Conservation (phyloP, 2,329 filamentous ascomycete genomes). For the Grosmannia serpens region DNA sequence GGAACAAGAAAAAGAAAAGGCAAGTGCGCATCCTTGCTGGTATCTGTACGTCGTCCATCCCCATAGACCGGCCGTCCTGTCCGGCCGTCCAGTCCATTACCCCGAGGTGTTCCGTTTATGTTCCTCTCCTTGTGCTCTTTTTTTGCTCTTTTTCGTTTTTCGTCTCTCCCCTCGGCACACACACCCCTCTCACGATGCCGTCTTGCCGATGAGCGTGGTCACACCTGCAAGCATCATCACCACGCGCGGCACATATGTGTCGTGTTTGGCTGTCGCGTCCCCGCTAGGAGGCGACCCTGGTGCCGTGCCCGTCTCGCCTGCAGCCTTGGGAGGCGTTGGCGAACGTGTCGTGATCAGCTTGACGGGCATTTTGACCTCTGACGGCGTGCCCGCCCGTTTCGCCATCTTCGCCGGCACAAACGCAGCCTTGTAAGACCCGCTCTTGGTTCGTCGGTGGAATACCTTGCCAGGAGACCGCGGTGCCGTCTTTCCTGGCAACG, state of each 20-base stretch:
- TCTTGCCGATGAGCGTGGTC: slow-evolving; percentile 14
- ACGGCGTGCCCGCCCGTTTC: background rate
- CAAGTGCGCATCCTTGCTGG: background rate
- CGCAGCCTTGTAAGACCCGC: background rate
- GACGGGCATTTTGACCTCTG: background rate
- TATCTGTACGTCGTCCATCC: background rate
- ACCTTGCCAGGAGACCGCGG: background rate
- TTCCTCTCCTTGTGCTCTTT: background rate
- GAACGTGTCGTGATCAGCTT: background rate
- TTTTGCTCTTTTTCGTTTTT: background rate
- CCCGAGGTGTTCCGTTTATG: background rate
- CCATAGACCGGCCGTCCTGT: background rate
- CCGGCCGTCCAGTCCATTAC: background rate
- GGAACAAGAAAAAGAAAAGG: background rate
- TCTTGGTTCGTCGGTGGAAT: slow-evolving; percentile 2
- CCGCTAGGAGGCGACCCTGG: background rate
- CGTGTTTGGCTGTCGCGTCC: background rate
- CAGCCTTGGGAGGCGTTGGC: background rate
- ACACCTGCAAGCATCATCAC: slow-evolving; percentile 20
- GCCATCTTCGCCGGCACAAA: background rate
- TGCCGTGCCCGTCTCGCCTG: background rate
- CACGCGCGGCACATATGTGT: slow-evolving; percentile 13
- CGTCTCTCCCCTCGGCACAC: background rate
- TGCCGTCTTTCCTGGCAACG: background rate
- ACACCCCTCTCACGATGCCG: background rate